Conservation (phyloP, 345 rosid species). For the Salix exigua region DNA sequence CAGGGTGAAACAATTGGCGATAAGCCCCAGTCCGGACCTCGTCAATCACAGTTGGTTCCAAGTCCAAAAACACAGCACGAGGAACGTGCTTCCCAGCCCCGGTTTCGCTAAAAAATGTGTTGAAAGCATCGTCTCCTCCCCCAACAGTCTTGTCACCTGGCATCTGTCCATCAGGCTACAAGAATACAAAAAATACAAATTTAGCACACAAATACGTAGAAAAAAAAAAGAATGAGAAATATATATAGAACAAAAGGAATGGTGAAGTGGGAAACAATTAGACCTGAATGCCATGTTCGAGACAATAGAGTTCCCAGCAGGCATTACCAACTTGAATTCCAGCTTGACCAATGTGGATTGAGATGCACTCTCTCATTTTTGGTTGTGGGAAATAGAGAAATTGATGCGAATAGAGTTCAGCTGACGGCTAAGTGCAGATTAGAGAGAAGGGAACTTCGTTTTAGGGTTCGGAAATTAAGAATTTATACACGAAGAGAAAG, state of each 20-base stretch:
- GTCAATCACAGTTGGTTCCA: constrained; percentile 16
- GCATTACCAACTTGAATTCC: constrained; percentile 15
- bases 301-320: constrained; percentile 15
- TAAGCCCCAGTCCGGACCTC: constrained; percentile 13
- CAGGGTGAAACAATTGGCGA: constrained; percentile 13
- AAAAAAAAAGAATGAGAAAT: neutral
- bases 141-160: constrained; percentile 1
- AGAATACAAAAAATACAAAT: too few relatives aligned
- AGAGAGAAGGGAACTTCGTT: too few relatives aligned
- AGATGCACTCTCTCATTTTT: constrained; percentile 17
- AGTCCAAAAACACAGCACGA: constrained; percentile 10
- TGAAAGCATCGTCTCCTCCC: constrained; percentile 19
- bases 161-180: constrained; percentile 20
- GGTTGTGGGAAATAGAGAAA: neutral
- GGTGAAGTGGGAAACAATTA: neutral
- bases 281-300: constrained; percentile 14
- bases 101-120: constrained; percentile 12
- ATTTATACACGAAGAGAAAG: too few relatives aligned
- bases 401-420: too few relatives aligned
- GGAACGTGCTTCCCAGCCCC: constrained; percentile 14
- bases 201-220: neutral
- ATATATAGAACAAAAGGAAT: neutral
- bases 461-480: too few relatives aligned
- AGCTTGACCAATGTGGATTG: constrained; percentile 13
- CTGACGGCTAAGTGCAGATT: too few relatives aligned